Base-by-base conservation (phyloP, 2,329 filamentous ascomycete genomes). In the Macrophomina phaseolina region DNA sequence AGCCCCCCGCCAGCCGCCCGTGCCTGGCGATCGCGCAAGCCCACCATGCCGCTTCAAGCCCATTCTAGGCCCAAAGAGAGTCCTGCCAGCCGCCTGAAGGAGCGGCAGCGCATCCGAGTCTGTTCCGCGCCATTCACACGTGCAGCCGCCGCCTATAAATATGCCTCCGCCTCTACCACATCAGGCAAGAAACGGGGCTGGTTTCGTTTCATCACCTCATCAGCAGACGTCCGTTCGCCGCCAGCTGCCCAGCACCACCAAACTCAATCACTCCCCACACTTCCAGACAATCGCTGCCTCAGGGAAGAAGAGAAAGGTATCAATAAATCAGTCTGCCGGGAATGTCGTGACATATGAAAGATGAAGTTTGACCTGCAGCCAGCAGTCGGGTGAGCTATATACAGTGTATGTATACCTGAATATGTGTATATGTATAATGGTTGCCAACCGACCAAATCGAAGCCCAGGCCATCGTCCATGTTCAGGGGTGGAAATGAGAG, bases 291-390 rank as follows among this genome's bases (percentile, higher is more conserved):
- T 60, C 18, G 23, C 18, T 12, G 36, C 36, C 16, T 28, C 30
- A 28, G 42, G 30, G n/a, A n/a, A 42, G 56, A 28, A 28, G 32
- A 30, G 16, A 49, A 51, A 55, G 52, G 32, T 49, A 28, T 62
- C 45, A 48, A 62, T 62, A 49, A 49, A 28, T 38, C 28, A 36
- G 34, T 49, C 30, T 62, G 46, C 58, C 16, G 42, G 30, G 45
- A 8, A 23, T 49, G 23, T 60, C 58, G 58, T 62, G 42, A 62
- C 58, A 60, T 60, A 60, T 46, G 56, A 60, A 46, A 60, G 38
- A 46, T 11, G 40, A 49, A 49, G 45, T 7, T 9, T 28, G 58
- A 51, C 30, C 46, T 49, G 58, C 45, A 48, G 58, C 18, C 58
- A 18, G 32, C n/a, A 38, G 58, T 45, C 58, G 34, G 38, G 58